Conservation (phyloP, 192 early-diverging fungal species). For the Backusella australiensis region DNA sequence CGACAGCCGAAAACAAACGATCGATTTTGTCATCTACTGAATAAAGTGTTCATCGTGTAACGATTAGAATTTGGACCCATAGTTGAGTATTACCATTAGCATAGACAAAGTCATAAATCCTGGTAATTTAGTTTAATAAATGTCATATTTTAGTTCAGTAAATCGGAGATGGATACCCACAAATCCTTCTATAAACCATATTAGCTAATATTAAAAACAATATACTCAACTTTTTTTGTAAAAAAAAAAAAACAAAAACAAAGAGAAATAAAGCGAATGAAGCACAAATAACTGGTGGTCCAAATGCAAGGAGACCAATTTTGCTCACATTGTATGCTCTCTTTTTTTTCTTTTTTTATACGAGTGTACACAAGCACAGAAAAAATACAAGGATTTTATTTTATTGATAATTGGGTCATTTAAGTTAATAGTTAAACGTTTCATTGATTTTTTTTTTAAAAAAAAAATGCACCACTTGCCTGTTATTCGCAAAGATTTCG, state of each 20-base stretch:
- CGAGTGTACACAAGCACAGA: not conserved
- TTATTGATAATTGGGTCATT: not conserved
- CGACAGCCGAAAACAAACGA: not conserved
- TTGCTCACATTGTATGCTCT: not conserved
- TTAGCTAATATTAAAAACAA: no score
- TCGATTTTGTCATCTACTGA: not conserved
- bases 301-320: not conserved
- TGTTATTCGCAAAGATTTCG: not conserved
- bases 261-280: not conserved
- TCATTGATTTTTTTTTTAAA: not conserved
- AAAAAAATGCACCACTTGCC: not conserved
- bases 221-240: no score
- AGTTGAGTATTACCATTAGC: not conserved
- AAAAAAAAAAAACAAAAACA: not conserved
- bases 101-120: not conserved
- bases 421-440: not conserved
- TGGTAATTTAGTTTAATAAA: not conserved
- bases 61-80: not conserved
- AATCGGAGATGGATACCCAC: not conserved
- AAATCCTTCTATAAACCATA: not conserved
- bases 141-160: not conserved
- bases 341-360: not conserved
- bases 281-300: not conserved
- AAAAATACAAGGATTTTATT: not conserved
- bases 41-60: not conserved